phyloP scores from a whole-genome alignment of 192 early-diverging fungal genomes.

The Backusella liffmaniae region DNA sequence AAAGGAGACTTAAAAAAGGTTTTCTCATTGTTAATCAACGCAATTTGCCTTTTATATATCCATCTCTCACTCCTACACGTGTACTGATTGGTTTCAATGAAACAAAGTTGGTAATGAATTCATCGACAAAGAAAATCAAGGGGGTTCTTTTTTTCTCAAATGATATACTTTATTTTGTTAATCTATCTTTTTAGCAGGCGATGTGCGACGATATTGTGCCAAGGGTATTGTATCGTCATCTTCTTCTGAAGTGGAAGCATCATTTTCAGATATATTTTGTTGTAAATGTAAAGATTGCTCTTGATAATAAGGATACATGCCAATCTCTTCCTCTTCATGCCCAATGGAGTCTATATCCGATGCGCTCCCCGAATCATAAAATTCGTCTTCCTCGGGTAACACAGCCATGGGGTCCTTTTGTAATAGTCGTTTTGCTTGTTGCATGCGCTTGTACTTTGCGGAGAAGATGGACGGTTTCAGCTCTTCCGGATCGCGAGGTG shows the following conservation, averaged over 20 bases:
- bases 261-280: conserved; percentile 7
- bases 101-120: not conserved
- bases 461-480: conserved; percentile 38
- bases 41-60: not conserved
- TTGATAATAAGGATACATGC: not conserved
- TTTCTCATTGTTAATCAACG: not conserved
- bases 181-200: not conserved
- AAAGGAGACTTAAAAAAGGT: not conserved
- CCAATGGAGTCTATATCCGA: conserved; percentile 11
- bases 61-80: not conserved
- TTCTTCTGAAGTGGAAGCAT: conserved; percentile 14
- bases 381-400: conserved; percentile 12
- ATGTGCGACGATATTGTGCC: not conserved
- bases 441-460: conserved; percentile 17
- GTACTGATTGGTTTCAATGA: not conserved
- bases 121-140: not conserved
- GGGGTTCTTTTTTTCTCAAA: not conserved
- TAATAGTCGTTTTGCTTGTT: conserved; percentile 6
- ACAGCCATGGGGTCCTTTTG: not conserved
- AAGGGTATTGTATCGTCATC: conserved; percentile 14
- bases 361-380: conserved; percentile 33
- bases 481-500: conserved; percentile 41
- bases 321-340: not conserved
- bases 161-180: not conserved
- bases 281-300: not conserved